Percentiles rank a stretch among this genome's conserved stretches.
phyloP scores from a whole-genome alignment of 2,329 filamentous ascomycete genomes.

The Colletotrichum sp. region DNA sequence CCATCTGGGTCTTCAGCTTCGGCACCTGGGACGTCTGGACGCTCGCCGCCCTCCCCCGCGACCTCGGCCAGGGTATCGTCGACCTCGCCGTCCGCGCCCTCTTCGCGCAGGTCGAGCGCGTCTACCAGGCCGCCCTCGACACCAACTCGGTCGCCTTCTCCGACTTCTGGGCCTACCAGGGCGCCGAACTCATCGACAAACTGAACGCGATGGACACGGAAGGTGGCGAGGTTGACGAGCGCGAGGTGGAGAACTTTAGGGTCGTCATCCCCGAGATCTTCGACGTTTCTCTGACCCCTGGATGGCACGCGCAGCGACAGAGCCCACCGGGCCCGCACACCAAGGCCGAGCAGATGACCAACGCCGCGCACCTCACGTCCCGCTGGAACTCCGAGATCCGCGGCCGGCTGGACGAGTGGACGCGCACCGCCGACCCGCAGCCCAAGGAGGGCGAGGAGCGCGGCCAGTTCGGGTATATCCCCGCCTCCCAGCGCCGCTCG shows the following conservation, averaged over 20 bases:
- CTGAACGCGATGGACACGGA: neutral
- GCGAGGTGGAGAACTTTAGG: conserved; percentile 47
- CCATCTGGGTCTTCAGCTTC: conserved; percentile 57
- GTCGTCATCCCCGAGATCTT: conserved; percentile 57
- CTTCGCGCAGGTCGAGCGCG: conserved; percentile 50
- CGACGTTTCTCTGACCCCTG: conserved; percentile 59
- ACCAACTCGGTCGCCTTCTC: conserved; percentile 50
- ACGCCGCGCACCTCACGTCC: conserved; percentile 54
- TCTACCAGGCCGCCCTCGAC: conserved; percentile 50
- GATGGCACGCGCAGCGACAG: conserved; percentile 51
- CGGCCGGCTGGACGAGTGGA: conserved; percentile 49
- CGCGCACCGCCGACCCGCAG: conserved; percentile 30
- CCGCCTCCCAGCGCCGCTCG: neutral
- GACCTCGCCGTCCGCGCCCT: conserved; percentile 42
- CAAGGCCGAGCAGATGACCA: conserved; percentile 57
- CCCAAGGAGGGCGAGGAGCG: neutral
- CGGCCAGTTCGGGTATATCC: conserved; percentile 1
- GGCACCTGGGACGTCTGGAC: conserved; percentile 63
- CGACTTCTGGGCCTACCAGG: conserved; percentile 40
- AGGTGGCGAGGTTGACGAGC: conserved; percentile 12
- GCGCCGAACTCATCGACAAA: conserved; percentile 24
- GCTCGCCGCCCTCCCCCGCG: conserved; percentile 50
- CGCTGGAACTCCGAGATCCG: conserved; percentile 55
- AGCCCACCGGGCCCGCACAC: conserved; percentile 49
- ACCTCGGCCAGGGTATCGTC: conserved; percentile 40